phyloP scores from a whole-genome alignment of 2,329 filamentous ascomycete species.

The Fusarium mundagurra region DNA sequence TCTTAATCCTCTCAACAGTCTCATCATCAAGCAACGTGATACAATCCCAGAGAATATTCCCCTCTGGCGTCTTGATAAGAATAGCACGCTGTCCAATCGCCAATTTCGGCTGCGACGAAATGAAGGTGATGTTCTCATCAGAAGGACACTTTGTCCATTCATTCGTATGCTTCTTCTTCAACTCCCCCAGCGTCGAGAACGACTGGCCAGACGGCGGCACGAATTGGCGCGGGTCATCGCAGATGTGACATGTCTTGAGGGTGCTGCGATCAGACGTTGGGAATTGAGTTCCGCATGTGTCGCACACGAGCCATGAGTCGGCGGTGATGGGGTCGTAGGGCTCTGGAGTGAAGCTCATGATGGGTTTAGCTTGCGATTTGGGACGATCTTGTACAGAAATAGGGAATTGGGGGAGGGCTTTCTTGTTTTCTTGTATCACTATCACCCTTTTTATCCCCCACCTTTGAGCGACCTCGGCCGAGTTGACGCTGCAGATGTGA shows the following conservation, averaged over 20 bases:
- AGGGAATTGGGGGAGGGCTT: neutral
- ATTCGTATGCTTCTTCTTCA: conserved; percentile 61
- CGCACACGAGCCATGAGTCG: conserved; percentile 64
- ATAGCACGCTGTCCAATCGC: conserved; percentile 81
- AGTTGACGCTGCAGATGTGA: neutral
- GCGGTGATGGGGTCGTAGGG: conserved; percentile 35
- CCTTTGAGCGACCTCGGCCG: neutral
- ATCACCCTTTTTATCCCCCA: neutral
- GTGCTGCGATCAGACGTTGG: conserved; percentile 53
- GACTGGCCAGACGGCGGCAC: conserved; percentile 66
- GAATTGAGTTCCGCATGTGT: conserved; percentile 76
- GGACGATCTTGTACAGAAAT: neutral
- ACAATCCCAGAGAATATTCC: conserved; percentile 85
- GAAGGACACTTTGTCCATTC: conserved; percentile 58
- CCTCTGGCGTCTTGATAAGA: conserved; percentile 69
- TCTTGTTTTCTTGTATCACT: conserved; percentile 3
- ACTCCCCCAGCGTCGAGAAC: conserved; percentile 68
- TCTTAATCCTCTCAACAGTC: conserved; percentile 67
- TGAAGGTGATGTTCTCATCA: conserved; percentile 57
- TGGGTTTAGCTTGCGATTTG: conserved; percentile 8
- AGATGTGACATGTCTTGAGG: conserved; percentile 72
- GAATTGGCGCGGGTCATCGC: conserved; percentile 78
- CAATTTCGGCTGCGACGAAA: conserved; percentile 65
- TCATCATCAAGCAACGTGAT: conserved; percentile 74
- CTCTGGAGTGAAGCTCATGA: conserved; percentile 34